Percentiles rank a stretch among this genome's conserved stretches.
These are phyloP conservation scores for Penicillium aurantiogriseum DNA, from an alignment of 2,329 filamentous ascomycete species.

Conservation along the genomic window DNA sequence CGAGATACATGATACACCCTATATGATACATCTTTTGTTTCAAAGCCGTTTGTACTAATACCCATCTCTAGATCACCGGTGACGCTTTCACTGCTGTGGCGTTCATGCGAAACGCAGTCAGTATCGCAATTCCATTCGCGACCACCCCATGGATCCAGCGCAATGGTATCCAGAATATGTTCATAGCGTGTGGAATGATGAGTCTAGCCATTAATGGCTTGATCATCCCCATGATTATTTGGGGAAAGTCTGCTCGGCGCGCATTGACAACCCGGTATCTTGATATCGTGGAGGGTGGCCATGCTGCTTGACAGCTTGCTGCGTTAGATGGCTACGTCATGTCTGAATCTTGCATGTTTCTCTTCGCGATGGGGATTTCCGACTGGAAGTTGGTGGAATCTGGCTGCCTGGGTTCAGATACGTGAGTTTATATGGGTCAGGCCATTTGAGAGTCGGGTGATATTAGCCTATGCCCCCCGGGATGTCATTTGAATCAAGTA, in stretches of 20 bases:
- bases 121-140: conserved; percentile 34
- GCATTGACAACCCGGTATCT: conserved; percentile 14
- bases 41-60: neutral
- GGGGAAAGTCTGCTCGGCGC: conserved; percentile 22
- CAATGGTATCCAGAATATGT: conserved; percentile 28
- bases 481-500: neutral
- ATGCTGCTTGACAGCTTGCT: neutral
- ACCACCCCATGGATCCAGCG: conserved; percentile 30
- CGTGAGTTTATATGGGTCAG: neutral
- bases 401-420: neutral
- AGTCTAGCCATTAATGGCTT: conserved; percentile 20
- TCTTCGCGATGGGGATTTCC: neutral
- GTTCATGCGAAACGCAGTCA: conserved; percentile 34
- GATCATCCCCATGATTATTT: conserved; percentile 25
- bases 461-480: neutral
- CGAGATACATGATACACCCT: neutral
- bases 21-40: neutral
- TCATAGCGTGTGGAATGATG: conserved; percentile 28
- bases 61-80: conserved; percentile 18
- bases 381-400: neutral
- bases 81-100: conserved; percentile 33
- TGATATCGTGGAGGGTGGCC: conserved; percentile 11
- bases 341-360: too few species aligned
- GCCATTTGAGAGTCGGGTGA: neutral
- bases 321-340: neutral